Evolutionary conservation across 768 basidiomycete species (phyloP).

Genomic region (Mycena vitilis): DNA sequence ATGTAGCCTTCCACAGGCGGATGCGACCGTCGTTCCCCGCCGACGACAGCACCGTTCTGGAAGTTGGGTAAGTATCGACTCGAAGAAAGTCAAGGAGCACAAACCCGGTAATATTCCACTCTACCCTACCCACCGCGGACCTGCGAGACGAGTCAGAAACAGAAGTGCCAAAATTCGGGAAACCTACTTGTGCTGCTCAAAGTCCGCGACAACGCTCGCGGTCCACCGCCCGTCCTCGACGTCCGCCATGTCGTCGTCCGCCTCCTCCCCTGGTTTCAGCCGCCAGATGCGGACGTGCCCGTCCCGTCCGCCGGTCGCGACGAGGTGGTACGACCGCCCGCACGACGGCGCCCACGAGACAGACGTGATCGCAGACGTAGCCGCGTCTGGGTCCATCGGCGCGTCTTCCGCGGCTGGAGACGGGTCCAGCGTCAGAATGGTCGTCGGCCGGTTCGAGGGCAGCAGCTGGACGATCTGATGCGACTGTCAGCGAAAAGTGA

Average conservation of each 20-base stretch:
- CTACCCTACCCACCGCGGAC: constrained; percentile 84
- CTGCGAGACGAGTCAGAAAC: constrained; percentile 46
- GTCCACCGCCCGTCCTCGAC: constrained; percentile 68
- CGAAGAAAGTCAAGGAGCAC: constrained; percentile 19
- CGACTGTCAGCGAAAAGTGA: constrained; percentile 14
- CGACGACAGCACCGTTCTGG: constrained; percentile 85
- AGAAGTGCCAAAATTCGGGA: background rate
- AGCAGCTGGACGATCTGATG: constrained; percentile 79
- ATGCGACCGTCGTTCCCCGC: constrained; percentile 87
- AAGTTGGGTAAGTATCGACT: constrained; percentile 8
- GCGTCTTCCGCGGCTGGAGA: constrained; percentile 45
- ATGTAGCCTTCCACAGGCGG: constrained; percentile 86
- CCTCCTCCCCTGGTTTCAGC: constrained; percentile 69
- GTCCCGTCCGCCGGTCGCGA: constrained; percentile 91
- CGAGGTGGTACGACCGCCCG: constrained; percentile 92
- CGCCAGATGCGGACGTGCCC: constrained; percentile 95
- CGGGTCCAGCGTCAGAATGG: constrained; percentile 72
- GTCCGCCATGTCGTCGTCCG: constrained; percentile 49
- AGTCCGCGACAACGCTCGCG: constrained; percentile 83
- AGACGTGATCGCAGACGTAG: constrained; percentile 77
- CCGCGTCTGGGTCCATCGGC: constrained; percentile 45
- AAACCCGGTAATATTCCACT: constrained; percentile 94
- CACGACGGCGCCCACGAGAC: constrained; percentile 96
- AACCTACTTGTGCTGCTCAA: constrained; percentile 83
- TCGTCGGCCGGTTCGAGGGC: constrained; percentile 72